A percentile compares a stretch with the other conserved stretches of the same genome.
These are phyloP conservation scores for Schizonepeta tenuifolia DNA, from an alignment of 257 asterid species.

Conservation along the genomic window DNA sequence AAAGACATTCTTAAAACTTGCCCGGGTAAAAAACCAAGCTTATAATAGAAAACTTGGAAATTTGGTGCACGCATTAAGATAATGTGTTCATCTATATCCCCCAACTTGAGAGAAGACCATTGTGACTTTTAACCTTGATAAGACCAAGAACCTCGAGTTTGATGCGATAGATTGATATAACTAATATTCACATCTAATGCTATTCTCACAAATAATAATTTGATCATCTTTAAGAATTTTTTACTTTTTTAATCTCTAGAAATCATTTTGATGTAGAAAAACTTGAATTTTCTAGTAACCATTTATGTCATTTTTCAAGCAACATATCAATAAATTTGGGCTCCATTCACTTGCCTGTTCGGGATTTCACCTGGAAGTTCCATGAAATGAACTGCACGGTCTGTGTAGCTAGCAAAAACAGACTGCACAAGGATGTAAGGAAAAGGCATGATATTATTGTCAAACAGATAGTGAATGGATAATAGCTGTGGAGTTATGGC, in stretches of 20 bases:
- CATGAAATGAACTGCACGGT: slow-evolving; percentile 96
- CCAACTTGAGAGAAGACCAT: background rate
- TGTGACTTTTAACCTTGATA: background rate
- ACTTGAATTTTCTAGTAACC: background rate
- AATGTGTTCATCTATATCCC: background rate
- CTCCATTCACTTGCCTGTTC: slow-evolving; percentile 67
- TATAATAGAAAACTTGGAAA: background rate
- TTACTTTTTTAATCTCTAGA: background rate
- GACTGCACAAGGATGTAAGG: slow-evolving; percentile 56
- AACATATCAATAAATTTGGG: slow-evolving; percentile 20
- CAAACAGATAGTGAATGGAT: slow-evolving; percentile 3
- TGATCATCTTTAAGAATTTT: slow-evolving; percentile 23
- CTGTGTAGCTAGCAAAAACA: slow-evolving; percentile 86
- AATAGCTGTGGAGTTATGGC: slow-evolving; percentile 8
- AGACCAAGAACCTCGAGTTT: slow-evolving; percentile 6
- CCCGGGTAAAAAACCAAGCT: background rate
- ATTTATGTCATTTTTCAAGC: slow-evolving; percentile 6
- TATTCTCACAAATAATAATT: slow-evolving; percentile 4
- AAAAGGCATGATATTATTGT: slow-evolving; percentile 25
- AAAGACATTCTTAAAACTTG: background rate
- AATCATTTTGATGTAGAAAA: slow-evolving; percentile 12
- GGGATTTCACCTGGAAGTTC: slow-evolving; percentile 98
- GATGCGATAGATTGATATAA: background rate
- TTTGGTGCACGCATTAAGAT: background rate
- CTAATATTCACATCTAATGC: slow-evolving; percentile 6